These are phyloP conservation scores for Xylaria grammica DNA, from an alignment of 495 filamentous ascomycete species.

Conservation along the genomic window DNA sequence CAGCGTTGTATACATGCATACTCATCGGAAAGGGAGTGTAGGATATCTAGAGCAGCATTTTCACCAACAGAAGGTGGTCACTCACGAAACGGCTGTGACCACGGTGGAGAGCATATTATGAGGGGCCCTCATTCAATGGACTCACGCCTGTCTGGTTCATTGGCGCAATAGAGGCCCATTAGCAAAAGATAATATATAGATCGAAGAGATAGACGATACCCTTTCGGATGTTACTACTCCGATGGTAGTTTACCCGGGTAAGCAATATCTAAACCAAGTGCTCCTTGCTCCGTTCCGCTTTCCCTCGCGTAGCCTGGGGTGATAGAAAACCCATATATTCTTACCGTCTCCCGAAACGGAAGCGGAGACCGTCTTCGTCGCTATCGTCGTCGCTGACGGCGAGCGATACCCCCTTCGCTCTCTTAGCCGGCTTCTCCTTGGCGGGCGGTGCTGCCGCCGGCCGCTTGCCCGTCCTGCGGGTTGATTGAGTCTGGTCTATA, in stretches of 20 bases:
- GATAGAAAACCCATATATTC: not conserved
- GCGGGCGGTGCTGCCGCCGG: constrained; percentile 37
- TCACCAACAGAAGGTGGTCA: not conserved
- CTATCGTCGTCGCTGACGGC: constrained; percentile 51
- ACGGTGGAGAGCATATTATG: too few relatives aligned
- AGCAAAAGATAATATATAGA: not conserved
- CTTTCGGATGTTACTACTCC: not conserved
- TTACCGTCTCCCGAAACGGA: constrained; percentile 61
- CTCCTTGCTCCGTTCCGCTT: too few relatives aligned
- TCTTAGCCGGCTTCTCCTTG: constrained; percentile 51
- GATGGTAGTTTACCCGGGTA: not conserved
- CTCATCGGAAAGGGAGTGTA: not conserved
- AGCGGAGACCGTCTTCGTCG: constrained; percentile 62
- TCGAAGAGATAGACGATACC: constrained; percentile 14
- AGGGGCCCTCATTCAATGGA: too few relatives aligned
- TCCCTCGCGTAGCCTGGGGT: too few relatives aligned
- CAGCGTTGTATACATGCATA: not conserved
- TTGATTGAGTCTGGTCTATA: constrained; percentile 26
- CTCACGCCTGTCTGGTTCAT: too few relatives aligned
- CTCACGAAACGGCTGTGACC: not conserved
- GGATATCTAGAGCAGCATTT: not conserved
- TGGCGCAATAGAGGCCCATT: not conserved
- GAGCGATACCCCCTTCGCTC: constrained; percentile 36
- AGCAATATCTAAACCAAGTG: not conserved
- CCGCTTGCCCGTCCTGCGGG: constrained; percentile 43